Percentiles rank a stretch among this genome's conserved stretches.
Evolutionary conservation across 2,329 filamentous ascomycete genomes (phyloP).

Genomic region (Penicillium occitanis): DNA sequence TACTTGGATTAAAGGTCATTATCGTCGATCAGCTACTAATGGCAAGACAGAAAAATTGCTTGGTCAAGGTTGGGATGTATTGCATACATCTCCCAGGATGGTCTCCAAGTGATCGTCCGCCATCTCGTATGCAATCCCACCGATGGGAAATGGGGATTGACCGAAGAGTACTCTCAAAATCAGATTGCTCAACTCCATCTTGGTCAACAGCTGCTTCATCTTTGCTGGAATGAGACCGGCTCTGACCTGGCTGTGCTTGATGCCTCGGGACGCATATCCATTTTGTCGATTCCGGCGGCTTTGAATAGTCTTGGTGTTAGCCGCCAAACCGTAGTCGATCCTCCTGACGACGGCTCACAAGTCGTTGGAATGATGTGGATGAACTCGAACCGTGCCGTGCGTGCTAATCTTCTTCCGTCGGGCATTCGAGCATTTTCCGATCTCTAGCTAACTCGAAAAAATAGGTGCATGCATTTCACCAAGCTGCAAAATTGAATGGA

Average conservation of each 20-base stretch:
- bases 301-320: constrained; percentile 69
- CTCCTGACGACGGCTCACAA: constrained; percentile 70
- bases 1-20: background rate
- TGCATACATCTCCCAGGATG: constrained; percentile 73
- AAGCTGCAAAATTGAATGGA: constrained; percentile 61
- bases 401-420: constrained; percentile 31
- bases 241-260: constrained; percentile 84
- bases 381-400: constrained; percentile 54
- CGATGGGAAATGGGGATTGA: constrained; percentile 73
- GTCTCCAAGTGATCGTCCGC: constrained; percentile 67
- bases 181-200: constrained; percentile 62
- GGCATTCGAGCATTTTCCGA: background rate
- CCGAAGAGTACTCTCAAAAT: constrained; percentile 65
- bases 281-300: constrained; percentile 69
- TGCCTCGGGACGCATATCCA: constrained; percentile 70
- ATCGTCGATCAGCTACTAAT: constrained; percentile 24
- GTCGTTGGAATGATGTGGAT: constrained; percentile 89
- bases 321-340: constrained; percentile 65
- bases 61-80: constrained; percentile 90
- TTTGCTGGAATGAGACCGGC: constrained; percentile 76
- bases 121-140: constrained; percentile 68
- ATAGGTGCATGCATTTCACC: constrained; percentile 50
- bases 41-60: constrained; percentile 64
- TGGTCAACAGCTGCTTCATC: constrained; percentile 69
- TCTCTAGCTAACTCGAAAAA: constrained; percentile 13